Base-by-base conservation (phyloP, 352 stramenopile genomes). In the Peronospora destructor region DNA sequence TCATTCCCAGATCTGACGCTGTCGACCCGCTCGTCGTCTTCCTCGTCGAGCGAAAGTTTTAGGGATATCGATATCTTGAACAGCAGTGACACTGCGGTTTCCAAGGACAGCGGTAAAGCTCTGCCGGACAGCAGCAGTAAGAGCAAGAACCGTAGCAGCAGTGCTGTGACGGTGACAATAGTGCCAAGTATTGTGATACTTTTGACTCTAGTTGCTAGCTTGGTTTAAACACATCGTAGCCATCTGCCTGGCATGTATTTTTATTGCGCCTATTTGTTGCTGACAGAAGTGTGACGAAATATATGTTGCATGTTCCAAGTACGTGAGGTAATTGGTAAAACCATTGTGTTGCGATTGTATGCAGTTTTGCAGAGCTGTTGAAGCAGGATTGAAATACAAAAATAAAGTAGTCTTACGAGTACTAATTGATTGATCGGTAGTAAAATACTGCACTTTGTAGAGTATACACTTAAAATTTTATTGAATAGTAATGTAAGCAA, bases 1-100 rank as follows among this genome's bases (percentile, higher is more conserved):
- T 65, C 59, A 37, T 85, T 78, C 64, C 75, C 75, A 8, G 56
- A 60, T 14, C 53, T 85, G 23, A 58, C 29, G 32, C 57, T 73
- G 7, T 59, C 61, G 23, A 32, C 43, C 28, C 59, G 49, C 35
- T 45, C 21, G 38, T 58, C 56, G 38, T 59, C 52, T 45, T 42
- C 26, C 56, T 45, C 3, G 32, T n/a, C 16, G 30, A 49, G 42
- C 26, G 19, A 23, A n/a, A n/a, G n/a, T 23, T 61, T 34, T 3
- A 38, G n/a, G 17, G 32, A 44, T 45, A 29, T 19, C 36, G 35
- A 49, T 17, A 38, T 19, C 26, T 64, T 49, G 19, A 38, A 14
- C 19, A 33, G 10, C 12, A 52, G 33, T 16, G 14, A 47, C 36
- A 49, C 50, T 45, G 23, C 11, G 23, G 21, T 14, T 49, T 52